Percentiles rank a stretch among this genome's conserved stretches.
These are phyloP conservation scores for Rhizopus microsporus DNA, from an alignment of 371 early-diverging fungal genomes.

Conservation along the genomic window DNA sequence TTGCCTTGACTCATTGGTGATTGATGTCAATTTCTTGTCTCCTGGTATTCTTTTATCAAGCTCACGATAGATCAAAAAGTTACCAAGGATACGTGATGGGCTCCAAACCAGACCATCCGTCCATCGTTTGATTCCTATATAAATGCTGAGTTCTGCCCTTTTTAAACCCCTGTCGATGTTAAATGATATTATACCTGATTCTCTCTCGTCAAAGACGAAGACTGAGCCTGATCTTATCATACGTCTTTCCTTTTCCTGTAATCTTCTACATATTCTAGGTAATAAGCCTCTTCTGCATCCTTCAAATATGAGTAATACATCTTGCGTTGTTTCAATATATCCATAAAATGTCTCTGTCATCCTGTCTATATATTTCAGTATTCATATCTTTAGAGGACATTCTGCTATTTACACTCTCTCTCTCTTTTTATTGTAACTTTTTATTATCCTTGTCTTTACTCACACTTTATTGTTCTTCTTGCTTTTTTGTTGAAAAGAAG, in stretches of 20 bases:
- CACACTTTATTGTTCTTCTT: background rate
- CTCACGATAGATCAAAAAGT: constrained; percentile 68
- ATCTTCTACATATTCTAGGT: constrained; percentile 65
- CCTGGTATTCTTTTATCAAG: constrained; percentile 47
- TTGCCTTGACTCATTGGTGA: constrained; percentile 29
- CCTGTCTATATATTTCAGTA: constrained; percentile 15
- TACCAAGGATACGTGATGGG: constrained; percentile 70
- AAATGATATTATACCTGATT: constrained; percentile 55
- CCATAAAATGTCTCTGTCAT: constrained; percentile 69
- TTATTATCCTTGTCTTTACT: constrained; percentile 1
- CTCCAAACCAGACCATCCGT: constrained; percentile 77
- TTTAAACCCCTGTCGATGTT: constrained; percentile 8
- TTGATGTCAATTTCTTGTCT: constrained; percentile 34
- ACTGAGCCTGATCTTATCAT: constrained; percentile 72
- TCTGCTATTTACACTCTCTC: background rate
- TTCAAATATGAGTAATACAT: constrained; percentile 76
- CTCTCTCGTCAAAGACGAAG: constrained; percentile 78
- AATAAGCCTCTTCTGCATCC: constrained; percentile 68
- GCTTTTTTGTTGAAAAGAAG: constrained; percentile 4
- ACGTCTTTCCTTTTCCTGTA: constrained; percentile 71
- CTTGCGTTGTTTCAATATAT: constrained; percentile 70
- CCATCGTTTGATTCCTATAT: constrained; percentile 71
- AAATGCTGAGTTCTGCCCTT: background rate
- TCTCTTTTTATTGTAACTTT: background rate
- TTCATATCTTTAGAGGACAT: background rate